These are phyloP conservation scores for Lecanicillium sp. DNA, from an alignment of 2,329 filamentous ascomycete species.

Conservation along the genomic window DNA sequence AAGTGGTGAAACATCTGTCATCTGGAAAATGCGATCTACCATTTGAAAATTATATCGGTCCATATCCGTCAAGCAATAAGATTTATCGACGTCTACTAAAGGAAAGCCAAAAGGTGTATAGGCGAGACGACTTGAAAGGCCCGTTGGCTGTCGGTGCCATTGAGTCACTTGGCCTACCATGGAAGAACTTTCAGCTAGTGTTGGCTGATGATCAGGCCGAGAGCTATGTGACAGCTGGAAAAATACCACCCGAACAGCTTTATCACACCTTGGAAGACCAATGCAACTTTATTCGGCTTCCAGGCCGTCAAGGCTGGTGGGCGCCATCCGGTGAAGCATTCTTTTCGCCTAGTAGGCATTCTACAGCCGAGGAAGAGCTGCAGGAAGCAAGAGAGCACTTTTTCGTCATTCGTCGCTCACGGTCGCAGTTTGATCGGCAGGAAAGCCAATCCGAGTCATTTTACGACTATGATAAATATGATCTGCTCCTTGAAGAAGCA, in stretches of 20 bases:
- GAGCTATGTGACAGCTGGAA: neutral
- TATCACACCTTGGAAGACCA: neutral
- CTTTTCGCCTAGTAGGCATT: neutral
- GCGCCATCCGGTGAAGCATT: constrained; percentile 4
- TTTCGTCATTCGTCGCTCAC: constrained; percentile 4
- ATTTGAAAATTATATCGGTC: constrained; percentile 5
- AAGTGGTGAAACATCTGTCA: neutral
- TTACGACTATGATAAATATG: constrained; percentile 6
- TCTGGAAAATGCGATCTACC: constrained; percentile 5
- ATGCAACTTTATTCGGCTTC: constrained; percentile 3
- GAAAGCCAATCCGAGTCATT: neutral
- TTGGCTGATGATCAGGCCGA: constrained; percentile 3
- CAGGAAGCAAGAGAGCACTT: constrained; percentile 3
- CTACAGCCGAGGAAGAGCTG: constrained; percentile 1
- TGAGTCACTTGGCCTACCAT: constrained; percentile 4
- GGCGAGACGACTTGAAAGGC: constrained; percentile 4
- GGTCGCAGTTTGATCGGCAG: constrained; percentile 1
- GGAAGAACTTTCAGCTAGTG: constrained; percentile 4
- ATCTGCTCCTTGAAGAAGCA: constrained; percentile 3
- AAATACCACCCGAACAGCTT: neutral
- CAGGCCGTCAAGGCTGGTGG: constrained; percentile 3
- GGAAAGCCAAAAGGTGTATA: constrained; percentile 1
- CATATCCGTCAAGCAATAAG: neutral
- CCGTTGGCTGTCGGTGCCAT: constrained; percentile 4
- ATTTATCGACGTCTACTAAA: constrained; percentile 4